A percentile compares a stretch with the other conserved stretches of the same genome.
phyloP scores from a whole-genome alignment of 2,329 filamentous ascomycete genomes.

The Plenodomus tracheiphilus region DNA sequence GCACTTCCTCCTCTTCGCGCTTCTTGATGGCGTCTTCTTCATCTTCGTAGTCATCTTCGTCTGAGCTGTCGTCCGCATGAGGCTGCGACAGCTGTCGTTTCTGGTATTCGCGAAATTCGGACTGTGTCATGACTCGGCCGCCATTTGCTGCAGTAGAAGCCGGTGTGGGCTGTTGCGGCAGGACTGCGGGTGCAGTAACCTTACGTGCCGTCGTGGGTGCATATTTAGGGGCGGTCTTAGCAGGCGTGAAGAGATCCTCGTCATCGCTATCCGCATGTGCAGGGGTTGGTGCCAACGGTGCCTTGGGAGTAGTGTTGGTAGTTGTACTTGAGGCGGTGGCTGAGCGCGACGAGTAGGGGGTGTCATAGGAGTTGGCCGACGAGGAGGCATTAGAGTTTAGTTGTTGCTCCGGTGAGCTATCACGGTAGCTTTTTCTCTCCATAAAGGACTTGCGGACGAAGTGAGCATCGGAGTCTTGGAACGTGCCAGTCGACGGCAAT shows the following conservation, averaged over 20 bases:
- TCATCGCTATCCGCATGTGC: conserved; percentile 27
- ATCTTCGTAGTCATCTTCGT: conserved; percentile 44
- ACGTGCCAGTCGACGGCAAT: conserved; percentile 25
- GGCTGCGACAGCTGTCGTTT: conserved; percentile 29
- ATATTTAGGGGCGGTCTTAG: conserved; percentile 13
- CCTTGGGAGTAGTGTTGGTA: conserved; percentile 34
- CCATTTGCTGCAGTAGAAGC: conserved; percentile 12
- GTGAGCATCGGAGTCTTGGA: conserved; percentile 33
- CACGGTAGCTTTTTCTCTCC: conserved; percentile 21
- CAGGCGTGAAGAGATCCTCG: conserved; percentile 37
- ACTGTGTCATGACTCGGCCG: conserved; percentile 39
- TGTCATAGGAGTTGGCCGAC: conserved; percentile 37
- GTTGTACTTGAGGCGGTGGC: conserved; percentile 29
- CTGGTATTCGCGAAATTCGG: conserved; percentile 38
- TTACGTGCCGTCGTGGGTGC: conserved; percentile 6
- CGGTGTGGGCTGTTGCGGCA: conserved; percentile 14
- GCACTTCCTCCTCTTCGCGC: conserved; percentile 37
- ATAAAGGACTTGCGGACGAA: conserved; percentile 34
- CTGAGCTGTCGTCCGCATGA: conserved; percentile 30
- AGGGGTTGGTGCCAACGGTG: conserved; percentile 23
- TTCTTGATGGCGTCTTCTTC: conserved; percentile 42
- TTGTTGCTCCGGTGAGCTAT: conserved; percentile 29
- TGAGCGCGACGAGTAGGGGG: conserved; percentile 38
- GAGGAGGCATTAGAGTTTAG: conserved; percentile 33
- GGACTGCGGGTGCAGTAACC: conserved; percentile 6